phyloP scores from a whole-genome alignment of 306 rosid species.

The Oxytropis ochrocephala region DNA sequence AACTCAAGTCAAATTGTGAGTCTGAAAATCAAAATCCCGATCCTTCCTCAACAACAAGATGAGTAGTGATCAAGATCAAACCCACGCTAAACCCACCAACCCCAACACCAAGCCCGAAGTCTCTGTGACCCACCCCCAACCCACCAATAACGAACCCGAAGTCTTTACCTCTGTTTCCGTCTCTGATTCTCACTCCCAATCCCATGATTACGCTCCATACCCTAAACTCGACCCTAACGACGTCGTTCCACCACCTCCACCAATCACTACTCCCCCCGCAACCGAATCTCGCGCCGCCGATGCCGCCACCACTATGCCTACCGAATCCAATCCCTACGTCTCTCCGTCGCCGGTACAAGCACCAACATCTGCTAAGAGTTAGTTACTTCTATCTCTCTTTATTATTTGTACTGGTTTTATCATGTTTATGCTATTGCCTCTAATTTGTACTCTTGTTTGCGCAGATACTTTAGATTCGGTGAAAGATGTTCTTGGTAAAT shows the following conservation, averaged over 20 bases:
- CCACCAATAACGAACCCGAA: constrained; percentile 1
- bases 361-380: constrained; percentile 51
- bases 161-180: neutral
- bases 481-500: constrained; percentile 72
- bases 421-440: neutral
- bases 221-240: constrained; percentile 70
- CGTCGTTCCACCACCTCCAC: constrained; percentile 30
- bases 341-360: constrained; percentile 48
- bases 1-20: neutral
- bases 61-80: neutral
- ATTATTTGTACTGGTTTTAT: neutral
- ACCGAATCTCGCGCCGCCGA: constrained; percentile 36
- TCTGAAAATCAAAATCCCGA: neutral
- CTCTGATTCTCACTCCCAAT: constrained; percentile 27
- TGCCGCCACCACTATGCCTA: constrained; percentile 69
- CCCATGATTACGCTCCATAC: constrained; percentile 68
- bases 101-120: neutral
- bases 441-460: neutral
- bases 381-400: neutral
- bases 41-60: neutral
- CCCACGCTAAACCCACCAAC: neutral
- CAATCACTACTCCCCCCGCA: neutral
- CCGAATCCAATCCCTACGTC: constrained; percentile 76
- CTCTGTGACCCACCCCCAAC: neutral
- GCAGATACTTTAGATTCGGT: constrained; percentile 73